These are phyloP conservation scores for Xerocomellus dryophilus DNA, from an alignment of 768 basidiomycete species.

Conservation along the genomic window DNA sequence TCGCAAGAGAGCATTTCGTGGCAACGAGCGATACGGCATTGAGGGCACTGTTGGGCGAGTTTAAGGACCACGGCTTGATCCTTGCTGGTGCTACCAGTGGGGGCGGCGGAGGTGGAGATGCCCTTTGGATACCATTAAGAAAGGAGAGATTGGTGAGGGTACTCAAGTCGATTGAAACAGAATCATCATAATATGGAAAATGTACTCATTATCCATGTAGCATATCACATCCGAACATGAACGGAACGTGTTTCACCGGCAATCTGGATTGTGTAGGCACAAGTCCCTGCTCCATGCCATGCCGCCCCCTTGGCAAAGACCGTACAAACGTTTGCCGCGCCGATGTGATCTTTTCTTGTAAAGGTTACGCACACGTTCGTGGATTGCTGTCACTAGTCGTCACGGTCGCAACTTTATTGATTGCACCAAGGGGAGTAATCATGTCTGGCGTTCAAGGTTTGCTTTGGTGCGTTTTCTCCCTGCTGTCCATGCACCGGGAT, in stretches of 20 bases:
- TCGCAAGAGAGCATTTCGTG: constrained; percentile 79
- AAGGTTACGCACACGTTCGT: background rate
- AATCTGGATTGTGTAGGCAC: background rate
- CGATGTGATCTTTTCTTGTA: background rate
- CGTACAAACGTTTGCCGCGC: too few relatives aligned
- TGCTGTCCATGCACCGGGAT: background rate
- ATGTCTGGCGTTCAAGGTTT: background rate
- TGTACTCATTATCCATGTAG: background rate
- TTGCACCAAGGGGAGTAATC: background rate
- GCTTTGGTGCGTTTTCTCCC: background rate
- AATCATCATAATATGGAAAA: constrained; percentile 12
- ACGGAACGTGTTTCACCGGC: background rate
- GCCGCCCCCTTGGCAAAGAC: too few relatives aligned
- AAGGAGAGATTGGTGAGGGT: constrained; percentile 65
- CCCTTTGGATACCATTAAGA: constrained; percentile 84
- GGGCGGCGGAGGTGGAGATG: constrained; percentile 47
- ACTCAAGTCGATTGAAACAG: constrained; percentile 31
- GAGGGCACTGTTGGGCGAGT: constrained; percentile 81
- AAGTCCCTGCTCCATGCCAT: too few relatives aligned
- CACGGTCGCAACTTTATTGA: background rate
- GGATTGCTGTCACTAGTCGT: background rate
- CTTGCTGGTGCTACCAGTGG: constrained; percentile 42
- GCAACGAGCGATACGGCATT: constrained; percentile 86
- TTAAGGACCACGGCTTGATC: constrained; percentile 87
- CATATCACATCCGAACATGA: background rate